Evolutionary conservation across 2,329 filamentous ascomycete species (phyloP).

Genomic region (Ceratocystis smalleyi): DNA sequence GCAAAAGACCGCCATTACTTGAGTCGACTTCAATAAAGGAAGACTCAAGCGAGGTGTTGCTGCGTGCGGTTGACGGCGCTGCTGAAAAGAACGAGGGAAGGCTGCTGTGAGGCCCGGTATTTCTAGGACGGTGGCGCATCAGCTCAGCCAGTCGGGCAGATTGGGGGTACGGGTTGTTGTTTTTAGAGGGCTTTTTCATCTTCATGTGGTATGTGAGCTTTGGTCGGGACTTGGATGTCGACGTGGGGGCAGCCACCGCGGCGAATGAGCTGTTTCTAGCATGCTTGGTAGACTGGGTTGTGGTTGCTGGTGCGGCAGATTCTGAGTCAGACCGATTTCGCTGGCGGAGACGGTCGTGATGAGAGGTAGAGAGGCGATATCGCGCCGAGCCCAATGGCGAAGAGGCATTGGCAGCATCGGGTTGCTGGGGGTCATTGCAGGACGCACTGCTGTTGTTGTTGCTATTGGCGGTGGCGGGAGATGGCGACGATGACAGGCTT

Average conservation of each 20-base stretch:
- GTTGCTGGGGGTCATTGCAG: constrained; percentile 20
- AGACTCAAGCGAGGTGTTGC: constrained; percentile 12
- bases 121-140: constrained; percentile 10
- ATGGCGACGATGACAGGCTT: constrained; percentile 41
- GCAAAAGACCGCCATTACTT: constrained; percentile 17
- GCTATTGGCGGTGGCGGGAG: constrained; percentile 23
- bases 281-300: constrained; percentile 4
- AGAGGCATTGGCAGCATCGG: neutral
- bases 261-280: neutral
- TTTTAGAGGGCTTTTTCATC: constrained; percentile 32
- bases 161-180: constrained; percentile 85
- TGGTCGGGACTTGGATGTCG: constrained; percentile 6
- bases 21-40: constrained; percentile 16
- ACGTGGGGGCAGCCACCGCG: neutral
- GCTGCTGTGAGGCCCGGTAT: constrained; percentile 12
- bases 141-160: constrained; percentile 42
- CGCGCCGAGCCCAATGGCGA: neutral
- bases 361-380: constrained; percentile 4
- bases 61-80: constrained; percentile 9
- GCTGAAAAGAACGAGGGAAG: constrained; percentile 15
- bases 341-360: constrained; percentile 8
- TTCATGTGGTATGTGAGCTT: constrained; percentile 16
- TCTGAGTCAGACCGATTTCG: constrained; percentile 13
- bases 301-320: neutral
- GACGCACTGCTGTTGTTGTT: constrained; percentile 20